These are phyloP conservation scores for Helicosporidium sp. DNA, from an alignment of 139 green algal species.

Conservation along the genomic window DNA sequence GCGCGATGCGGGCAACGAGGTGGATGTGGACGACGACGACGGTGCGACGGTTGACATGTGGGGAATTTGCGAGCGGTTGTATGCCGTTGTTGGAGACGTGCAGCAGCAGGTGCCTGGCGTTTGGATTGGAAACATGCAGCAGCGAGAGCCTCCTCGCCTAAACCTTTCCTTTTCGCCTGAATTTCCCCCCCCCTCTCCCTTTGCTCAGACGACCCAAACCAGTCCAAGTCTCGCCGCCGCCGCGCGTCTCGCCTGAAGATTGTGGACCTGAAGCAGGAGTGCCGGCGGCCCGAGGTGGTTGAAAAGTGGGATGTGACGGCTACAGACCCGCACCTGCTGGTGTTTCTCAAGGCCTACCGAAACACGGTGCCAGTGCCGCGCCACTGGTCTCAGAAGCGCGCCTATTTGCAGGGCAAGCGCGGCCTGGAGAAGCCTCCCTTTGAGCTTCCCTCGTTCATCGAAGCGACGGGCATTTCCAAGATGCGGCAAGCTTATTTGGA, in stretches of 20 bases:
- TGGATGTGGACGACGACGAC: slow-evolving; percentile 30
- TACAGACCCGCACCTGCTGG: slow-evolving; percentile 70
- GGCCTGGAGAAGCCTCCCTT: slow-evolving; percentile 96
- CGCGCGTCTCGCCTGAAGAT: slow-evolving; percentile 54
- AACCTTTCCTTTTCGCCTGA: too few relatives aligned
- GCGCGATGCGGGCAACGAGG: slow-evolving; percentile 15
- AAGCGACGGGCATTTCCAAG: slow-evolving; percentile 81
- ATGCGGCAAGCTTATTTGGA: slow-evolving; percentile 79
- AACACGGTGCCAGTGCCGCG: slow-evolving; percentile 83
- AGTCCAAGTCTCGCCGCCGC: too few relatives aligned
- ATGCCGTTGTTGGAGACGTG: too few relatives aligned
- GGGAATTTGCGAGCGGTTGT: too few relatives aligned
- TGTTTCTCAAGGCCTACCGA: slow-evolving; percentile 79
- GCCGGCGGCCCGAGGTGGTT: slow-evolving; percentile 73
- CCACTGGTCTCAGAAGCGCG: slow-evolving; percentile 94
- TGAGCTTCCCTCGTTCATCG: slow-evolving; percentile 93
- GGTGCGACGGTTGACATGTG: too few relatives aligned
- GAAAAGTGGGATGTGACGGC: slow-evolving; percentile 94
- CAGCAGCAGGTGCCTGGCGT: too few relatives aligned
- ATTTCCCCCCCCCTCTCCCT: too few relatives aligned
- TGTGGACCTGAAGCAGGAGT: slow-evolving; percentile 73
- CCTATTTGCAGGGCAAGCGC: slow-evolving; percentile 81
- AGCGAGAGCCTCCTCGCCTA: too few relatives aligned
- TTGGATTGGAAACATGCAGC: too few relatives aligned
- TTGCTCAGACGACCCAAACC: too few relatives aligned